Evolutionary conservation across 139 green algal genomes (phyloP).

Genomic region (Nannochloris sp.): DNA sequence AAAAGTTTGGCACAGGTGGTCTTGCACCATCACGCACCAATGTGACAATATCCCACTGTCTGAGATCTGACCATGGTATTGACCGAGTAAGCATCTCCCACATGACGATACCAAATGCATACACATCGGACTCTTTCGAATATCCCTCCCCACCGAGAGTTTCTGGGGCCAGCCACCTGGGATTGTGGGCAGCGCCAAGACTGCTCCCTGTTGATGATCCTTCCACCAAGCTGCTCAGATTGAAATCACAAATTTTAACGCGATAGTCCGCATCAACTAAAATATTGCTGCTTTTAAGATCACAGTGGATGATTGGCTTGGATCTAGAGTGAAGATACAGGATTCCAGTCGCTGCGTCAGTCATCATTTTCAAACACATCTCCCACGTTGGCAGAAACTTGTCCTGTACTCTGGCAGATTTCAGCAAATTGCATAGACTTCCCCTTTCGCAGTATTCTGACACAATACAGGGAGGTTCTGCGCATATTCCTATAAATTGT

Average conservation of each 20-base stretch:
- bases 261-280: constrained; percentile 44
- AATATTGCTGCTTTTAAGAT: constrained; percentile 47
- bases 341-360: constrained; percentile 42
- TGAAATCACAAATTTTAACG: constrained; percentile 43
- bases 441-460: constrained; percentile 37
- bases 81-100: constrained; percentile 44
- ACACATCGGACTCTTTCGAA: constrained; percentile 33
- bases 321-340: constrained; percentile 34
- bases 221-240: constrained; percentile 30
- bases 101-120: constrained; percentile 47
- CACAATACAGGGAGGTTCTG: constrained; percentile 36
- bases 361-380: constrained; percentile 34
- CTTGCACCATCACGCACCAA: constrained; percentile 7
- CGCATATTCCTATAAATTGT: constrained; percentile 40
- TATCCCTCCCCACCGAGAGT: constrained; percentile 19
- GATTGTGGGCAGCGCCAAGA: constrained; percentile 28
- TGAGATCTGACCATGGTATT: constrained; percentile 18
- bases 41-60: constrained; percentile 11
- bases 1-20: constrained; percentile 1
- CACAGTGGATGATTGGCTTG: constrained; percentile 38
- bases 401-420: not conserved
- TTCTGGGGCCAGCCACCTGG: constrained; percentile 41
- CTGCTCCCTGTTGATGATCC: not conserved
- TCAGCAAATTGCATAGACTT: constrained; percentile 33
- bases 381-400: constrained; percentile 28